These are phyloP conservation scores for Onygenales sp. DNA, from an alignment of 2,329 filamentous ascomycete species.

Conservation along the genomic window DNA sequence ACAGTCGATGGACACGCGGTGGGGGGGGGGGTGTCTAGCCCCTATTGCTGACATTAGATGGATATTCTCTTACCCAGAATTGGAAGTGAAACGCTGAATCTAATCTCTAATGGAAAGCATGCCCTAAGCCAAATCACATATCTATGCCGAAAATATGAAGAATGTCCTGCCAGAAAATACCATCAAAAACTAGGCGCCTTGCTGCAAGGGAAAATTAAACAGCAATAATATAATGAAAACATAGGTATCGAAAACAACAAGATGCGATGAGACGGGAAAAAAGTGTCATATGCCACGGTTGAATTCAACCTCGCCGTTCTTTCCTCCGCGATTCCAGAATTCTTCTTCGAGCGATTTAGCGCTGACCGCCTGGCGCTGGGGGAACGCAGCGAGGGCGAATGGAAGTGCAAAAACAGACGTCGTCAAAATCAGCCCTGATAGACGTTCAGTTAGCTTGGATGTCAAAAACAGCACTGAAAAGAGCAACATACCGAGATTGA, in stretches of 20 bases:
- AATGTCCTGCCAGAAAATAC: no score
- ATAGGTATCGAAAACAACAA: background rate
- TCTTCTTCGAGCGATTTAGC: slow-evolving; percentile 71
- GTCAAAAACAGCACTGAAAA: background rate
- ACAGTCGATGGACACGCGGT: no score
- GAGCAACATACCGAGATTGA: slow-evolving; percentile 60
- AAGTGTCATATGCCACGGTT: slow-evolving; percentile 70
- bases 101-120: no score
- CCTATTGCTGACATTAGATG: no score
- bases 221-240: background rate
- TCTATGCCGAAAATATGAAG: no score
- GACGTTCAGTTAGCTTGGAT: background rate
- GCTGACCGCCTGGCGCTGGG: slow-evolving; percentile 74
- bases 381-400: slow-evolving; percentile 82
- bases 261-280: background rate
- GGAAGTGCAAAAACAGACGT: slow-evolving; percentile 86
- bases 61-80: no score
- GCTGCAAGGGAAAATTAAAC: background rate
- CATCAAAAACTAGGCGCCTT: background rate
- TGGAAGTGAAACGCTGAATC: no score
- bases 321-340: slow-evolving; percentile 73
- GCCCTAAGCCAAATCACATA: no score
- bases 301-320: slow-evolving; percentile 81
- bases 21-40: no score
- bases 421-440: slow-evolving; percentile 59